Conservation (phyloP, 1,284 basidiomycete genomes). For the Ganoderma sinense region DNA sequence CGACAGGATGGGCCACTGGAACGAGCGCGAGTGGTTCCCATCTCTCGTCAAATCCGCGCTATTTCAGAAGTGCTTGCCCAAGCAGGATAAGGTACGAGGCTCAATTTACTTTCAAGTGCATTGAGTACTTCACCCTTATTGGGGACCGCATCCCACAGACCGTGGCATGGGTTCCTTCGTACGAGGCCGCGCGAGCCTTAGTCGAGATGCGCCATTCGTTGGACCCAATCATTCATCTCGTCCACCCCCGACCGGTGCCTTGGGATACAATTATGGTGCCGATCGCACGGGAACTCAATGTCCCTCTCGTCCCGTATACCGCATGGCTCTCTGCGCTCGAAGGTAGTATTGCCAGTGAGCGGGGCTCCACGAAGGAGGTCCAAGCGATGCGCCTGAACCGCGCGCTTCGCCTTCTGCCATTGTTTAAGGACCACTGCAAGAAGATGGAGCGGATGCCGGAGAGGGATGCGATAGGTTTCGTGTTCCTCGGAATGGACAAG, state of each 20-base stretch:
- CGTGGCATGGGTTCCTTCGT: slow-evolving; percentile 37
- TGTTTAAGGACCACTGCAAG: slow-evolving; percentile 32
- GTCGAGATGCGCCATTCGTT: slow-evolving; percentile 32
- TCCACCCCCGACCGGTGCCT: slow-evolving; percentile 36
- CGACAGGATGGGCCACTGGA: slow-evolving; percentile 50
- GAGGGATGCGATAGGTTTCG: slow-evolving; percentile 27
- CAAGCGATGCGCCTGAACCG: slow-evolving; percentile 38
- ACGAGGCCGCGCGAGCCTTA: slow-evolving; percentile 34
- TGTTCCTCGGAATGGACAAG: slow-evolving; percentile 24
- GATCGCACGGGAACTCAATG: slow-evolving; percentile 28
- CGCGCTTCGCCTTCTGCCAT: slow-evolving; percentile 40
- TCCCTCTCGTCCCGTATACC: slow-evolving; percentile 34
- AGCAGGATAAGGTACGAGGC: slow-evolving; percentile 26
- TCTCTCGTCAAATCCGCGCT: slow-evolving; percentile 46
- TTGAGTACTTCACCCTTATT: not conserved
- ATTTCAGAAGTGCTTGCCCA: slow-evolving; percentile 39
- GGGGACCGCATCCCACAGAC: slow-evolving; percentile 13
- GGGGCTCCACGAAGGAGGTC: slow-evolving; percentile 38
- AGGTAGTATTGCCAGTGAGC: slow-evolving; percentile 14
- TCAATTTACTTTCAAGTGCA: slow-evolving; percentile 12
- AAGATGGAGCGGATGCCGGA: slow-evolving; percentile 2
- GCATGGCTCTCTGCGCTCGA: slow-evolving; percentile 33
- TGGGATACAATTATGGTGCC: slow-evolving; percentile 31
- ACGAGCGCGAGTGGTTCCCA: slow-evolving; percentile 53
- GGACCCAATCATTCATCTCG: slow-evolving; percentile 37